Evolutionary conservation across 78 protist species (phyloP), one percentile per base, ranked within the genome.

Genomic region (Dictyostelium capitatum): DNA sequence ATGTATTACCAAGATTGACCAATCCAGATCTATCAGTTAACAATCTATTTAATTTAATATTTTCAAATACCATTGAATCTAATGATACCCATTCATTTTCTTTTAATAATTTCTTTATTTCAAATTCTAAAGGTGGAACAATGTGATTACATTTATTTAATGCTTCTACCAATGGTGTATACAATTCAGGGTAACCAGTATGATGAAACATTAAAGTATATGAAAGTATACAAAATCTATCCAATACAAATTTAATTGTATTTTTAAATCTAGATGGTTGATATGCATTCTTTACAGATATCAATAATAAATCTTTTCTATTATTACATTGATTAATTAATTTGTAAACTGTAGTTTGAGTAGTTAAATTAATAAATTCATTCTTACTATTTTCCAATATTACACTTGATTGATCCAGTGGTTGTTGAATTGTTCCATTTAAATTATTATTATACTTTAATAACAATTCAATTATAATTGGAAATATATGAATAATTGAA

Each of bases 1-100:
- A 89, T 30, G 94, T 89, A 41, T 89, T 89, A 14, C 94, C 94
- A 72, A 89, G 94, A 78, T 89, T 89, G 19, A 47, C 4, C n/a
- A 89, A 47, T 47, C 94, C 94, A 20, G 75, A 7, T 23, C 89
- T 78, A 48, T 78, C 84, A 6, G 41, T 30, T n/a, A 82, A 53
- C 4, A 25, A 30, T 32, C 90, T 20, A 53, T 56, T 56, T 10
- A 82, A 14, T 43, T 30, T 53, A 19, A 37, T 28, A 46, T 70
- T 82, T n/a, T 82, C 90, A 53, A 7, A 82, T 3, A 69, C 48
- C 43, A 82, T 25, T 7, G 67, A 51, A 6, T 82, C 75, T n/a
- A 82, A 4, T 19, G 46, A 19, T 32, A 2, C 23, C 90, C 90
- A 82, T 48, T 14, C 80, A 37, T 82, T 82, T 1, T 11, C 20